Evolutionary conservation across 306 rosid genomes (phyloP), one percentile per base, ranked within the genome.

Genomic region (Erythrophleum fordii): DNA sequence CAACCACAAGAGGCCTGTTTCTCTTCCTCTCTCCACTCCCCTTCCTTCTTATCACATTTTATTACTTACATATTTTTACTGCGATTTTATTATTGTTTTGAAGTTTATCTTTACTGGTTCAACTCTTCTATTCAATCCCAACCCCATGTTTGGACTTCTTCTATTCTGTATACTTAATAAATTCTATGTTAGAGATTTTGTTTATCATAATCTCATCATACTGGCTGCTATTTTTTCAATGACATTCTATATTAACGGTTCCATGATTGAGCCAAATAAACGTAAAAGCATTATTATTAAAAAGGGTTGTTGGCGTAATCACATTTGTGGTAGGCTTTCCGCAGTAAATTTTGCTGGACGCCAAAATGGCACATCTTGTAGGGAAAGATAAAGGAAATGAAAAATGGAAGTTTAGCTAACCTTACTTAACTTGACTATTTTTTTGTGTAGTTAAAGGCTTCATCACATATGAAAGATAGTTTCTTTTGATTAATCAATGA

Each of bases 1-100:
- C 68, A 64, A 20, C 44, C 41, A 41, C 42, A 56, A 75, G 22
- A 81, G 82, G 82, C 81, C 65, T 46, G 81, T 78, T 58, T 83
- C 62, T 73, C 80, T 88, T 4, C 44, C 76, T 25, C 61, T 78
- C 71, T 66, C 75, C 35, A 52, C 16, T 6, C 11, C 34, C 41
- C 16, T 71, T 8, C 17, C 31, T 18, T 72, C 80, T 77, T 41
- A 46, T 29, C 31, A 76, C 64, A 44, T 72, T 11, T 76, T 39
- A 12, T 31, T 75, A 48, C 51, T 75, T 5, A 52, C 53, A 13
- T 49, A 49, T 49, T 49, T n/a, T 17, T 49, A n/a, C 56, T 17
- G 22, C 22, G 37, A 17, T 26, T 59, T 59, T 59, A 59, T 17
- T 28, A 12, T 26, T 9, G 37, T 10, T 75, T 39, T 37, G 4